Evolutionary conservation across 2,329 filamentous ascomycete species (phyloP).

Genomic region (Immersiporthe knoxdaviesiana): DNA sequence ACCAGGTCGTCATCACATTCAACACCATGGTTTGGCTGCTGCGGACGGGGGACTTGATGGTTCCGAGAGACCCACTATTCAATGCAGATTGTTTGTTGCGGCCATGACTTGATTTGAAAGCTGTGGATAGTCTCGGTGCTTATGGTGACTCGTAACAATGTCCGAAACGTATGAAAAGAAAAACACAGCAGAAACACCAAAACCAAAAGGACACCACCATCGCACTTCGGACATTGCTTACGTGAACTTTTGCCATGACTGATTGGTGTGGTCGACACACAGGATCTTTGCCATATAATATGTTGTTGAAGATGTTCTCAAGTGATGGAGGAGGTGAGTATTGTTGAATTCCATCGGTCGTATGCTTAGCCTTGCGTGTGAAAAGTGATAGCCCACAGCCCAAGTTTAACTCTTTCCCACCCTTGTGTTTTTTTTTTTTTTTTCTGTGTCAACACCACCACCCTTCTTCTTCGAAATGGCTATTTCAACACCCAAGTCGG

Average conservation of each 20-base stretch:
- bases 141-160: background rate
- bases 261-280: background rate
- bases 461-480: background rate
- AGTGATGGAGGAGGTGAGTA: background rate
- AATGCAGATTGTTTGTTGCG: background rate
- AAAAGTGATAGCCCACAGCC: background rate
- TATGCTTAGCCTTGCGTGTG: background rate
- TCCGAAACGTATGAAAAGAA: no score
- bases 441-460: no score
- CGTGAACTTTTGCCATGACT: background rate
- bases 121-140: background rate
- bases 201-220: background rate
- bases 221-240: background rate
- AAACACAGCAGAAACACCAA: background rate
- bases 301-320: background rate
- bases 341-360: no score
- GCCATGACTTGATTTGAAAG: background rate
- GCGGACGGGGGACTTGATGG: background rate
- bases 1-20: background rate
- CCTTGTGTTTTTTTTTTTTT: no score
- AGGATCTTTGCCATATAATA: background rate
- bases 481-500: slow-evolving; percentile 15
- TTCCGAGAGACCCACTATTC: background rate
- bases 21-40: background rate
- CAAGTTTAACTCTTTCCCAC: background rate